phyloP scores from a whole-genome alignment of 768 basidiomycete species.

The Cystobasidiopsis lactophilus region DNA sequence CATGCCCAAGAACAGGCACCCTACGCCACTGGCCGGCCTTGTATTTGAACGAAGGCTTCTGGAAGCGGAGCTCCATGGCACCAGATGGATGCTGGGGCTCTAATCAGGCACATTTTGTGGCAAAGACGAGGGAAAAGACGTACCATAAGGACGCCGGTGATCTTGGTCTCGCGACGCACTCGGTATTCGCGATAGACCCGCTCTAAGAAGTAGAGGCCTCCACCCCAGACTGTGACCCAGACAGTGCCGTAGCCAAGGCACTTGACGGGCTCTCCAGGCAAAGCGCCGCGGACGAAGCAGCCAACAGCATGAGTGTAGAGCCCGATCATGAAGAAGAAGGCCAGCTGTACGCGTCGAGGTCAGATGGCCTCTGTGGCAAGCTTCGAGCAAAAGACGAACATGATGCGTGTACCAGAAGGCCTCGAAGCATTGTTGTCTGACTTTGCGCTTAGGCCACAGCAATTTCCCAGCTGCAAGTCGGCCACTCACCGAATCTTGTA shows the following conservation, averaged over 20 bases:
- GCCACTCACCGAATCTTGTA: conserved; percentile 43
- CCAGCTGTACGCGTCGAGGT: too few species aligned
- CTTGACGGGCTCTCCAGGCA: conserved; percentile 13
- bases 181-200: conserved; percentile 47
- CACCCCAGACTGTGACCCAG: conserved; percentile 76
- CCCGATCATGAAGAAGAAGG: conserved; percentile 81
- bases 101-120: too few species aligned
- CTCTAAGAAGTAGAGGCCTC: conserved; percentile 71
- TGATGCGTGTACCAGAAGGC: conserved; percentile 96
- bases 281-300: conserved; percentile 62
- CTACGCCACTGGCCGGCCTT: conserved; percentile 60
- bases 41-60: conserved; percentile 80
- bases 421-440: conserved; percentile 70
- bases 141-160: conserved; percentile 68
- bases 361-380: not conserved
- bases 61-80: conserved; percentile 79
- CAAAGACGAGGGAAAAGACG: too few species aligned
- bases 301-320: conserved; percentile 41
- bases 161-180: conserved; percentile 41
- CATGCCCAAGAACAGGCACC: conserved; percentile 21
- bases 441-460: not conserved
- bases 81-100: conserved; percentile 82
- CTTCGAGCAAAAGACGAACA: conserved; percentile 16
- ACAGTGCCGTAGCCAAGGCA: conserved; percentile 77
- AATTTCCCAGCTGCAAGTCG: not conserved